Base-by-base conservation (phyloP, 495 filamentous ascomycete genomes). In the Penicillium ucsense region DNA sequence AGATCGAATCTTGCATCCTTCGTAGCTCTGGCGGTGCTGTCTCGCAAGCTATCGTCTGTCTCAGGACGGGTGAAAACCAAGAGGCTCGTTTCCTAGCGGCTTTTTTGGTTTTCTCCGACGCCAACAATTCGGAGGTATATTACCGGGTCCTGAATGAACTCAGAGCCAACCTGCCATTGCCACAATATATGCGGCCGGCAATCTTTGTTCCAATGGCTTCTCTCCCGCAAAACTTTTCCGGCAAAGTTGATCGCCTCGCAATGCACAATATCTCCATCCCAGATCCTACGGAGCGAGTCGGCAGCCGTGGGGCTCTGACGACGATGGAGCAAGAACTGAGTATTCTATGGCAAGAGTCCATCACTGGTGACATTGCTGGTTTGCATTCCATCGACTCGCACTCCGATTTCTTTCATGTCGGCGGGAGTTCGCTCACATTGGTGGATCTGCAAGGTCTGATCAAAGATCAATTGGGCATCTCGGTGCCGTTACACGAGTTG, bases 171-270 rank as follows among this genome's bases (percentile, higher is more conserved):
- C 51, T 75, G 5, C 63, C 57, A 0, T 36, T 80, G 6, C 76
- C 76, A 0, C 51, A 48, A 10, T 75, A 76, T 50, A 77, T 79
- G 71, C 45, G 54, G 6, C 78, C 78, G 0, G 54, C 62, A 3
- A 40, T 55, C 3, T 44, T 65, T 1, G 56, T 79, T 27, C 53
- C 57, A 0, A 35, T 78, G 2, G 56, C 64, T 3, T n/a, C 36
- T 0, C 32, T 82, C 28, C 76, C 77, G 0, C 45, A 53, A 7
- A 80, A 49, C 1, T 58, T 40, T 8, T 62, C 63, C 5, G 55
- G 56, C 1, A 80, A 81, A 52, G 46, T 71, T 0, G 74, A 77
- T 46, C 51, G 73, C 9, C 50, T 38, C 5, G 58, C 57, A 0
- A 28, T 74, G 3, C 40, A 45, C 9, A 32, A 29, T 2, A 30